Evolutionary conservation across 345 rosid species (phyloP).

Genomic region (Fremontodendron californicum): DNA sequence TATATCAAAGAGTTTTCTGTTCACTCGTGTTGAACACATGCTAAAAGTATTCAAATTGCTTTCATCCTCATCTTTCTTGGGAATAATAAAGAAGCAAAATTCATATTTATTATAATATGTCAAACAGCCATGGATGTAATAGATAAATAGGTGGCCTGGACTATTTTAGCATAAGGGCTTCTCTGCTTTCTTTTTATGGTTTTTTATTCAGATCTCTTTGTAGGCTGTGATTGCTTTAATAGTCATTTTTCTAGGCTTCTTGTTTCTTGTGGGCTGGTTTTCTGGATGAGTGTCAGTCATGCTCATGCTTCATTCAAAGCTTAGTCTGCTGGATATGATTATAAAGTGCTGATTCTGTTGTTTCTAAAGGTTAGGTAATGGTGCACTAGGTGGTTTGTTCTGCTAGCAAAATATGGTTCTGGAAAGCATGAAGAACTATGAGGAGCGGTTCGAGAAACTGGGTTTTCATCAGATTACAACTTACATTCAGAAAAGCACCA

Average conservation of each 20-base stretch:
- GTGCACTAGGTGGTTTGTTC: background rate
- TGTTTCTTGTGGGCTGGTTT: background rate
- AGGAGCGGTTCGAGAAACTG: background rate
- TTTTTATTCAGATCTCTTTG: background rate
- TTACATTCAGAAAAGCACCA: background rate
- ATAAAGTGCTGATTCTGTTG: background rate
- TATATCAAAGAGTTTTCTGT: background rate
- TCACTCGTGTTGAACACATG: background rate
- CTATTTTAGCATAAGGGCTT: background rate
- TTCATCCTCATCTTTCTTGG: background rate
- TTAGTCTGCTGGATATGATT: background rate
- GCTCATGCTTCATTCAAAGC: background rate
- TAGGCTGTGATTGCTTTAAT: background rate
- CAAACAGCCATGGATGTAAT: background rate
- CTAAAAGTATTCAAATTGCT: background rate
- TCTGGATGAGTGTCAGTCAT: background rate
- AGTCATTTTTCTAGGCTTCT: background rate
- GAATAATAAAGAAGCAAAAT: background rate
- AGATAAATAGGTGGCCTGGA: background rate
- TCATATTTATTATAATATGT: background rate
- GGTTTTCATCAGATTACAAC: background rate
- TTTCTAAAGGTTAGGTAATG: background rate
- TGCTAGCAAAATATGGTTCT: background rate
- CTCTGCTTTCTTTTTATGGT: background rate
- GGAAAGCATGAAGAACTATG: background rate